These are phyloP conservation scores for Metschnikowia drakensbergensis DNA, from an alignment of 805 yeast species.

Conservation along the genomic window DNA sequence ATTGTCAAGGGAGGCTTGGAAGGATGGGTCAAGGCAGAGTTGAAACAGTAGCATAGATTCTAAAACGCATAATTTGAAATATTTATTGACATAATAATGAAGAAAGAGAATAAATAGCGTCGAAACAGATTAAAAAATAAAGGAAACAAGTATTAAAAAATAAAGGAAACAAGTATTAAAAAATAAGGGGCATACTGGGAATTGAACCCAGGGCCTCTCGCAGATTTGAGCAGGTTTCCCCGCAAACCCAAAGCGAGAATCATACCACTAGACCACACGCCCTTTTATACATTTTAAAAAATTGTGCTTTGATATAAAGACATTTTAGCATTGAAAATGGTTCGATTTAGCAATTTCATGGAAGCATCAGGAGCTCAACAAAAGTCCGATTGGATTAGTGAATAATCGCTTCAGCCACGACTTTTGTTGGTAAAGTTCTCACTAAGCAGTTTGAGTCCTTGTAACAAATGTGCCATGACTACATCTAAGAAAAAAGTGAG, in stretches of 20 bases:
- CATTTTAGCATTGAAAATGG: too few relatives aligned
- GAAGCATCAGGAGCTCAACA: too few relatives aligned
- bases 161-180: slow-evolving; percentile 1
- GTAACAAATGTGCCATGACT: too few relatives aligned
- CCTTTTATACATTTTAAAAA: not conserved
- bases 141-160: not conserved
- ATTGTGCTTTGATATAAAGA: too few relatives aligned
- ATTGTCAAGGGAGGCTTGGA: slow-evolving; percentile 96
- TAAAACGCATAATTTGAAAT: not conserved
- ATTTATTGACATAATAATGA: not conserved
- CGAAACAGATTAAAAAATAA: too few relatives aligned
- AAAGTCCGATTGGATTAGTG: too few relatives aligned
- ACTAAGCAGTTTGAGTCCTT: too few relatives aligned
- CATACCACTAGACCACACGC: slow-evolving; percentile 26
- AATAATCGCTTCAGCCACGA: too few relatives aligned
- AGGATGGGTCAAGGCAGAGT: slow-evolving; percentile 90
- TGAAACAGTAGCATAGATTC: slow-evolving; percentile 18
- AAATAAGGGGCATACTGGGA: slow-evolving; percentile 21
- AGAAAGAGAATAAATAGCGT: too few relatives aligned
- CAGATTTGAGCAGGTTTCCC: slow-evolving; percentile 11
- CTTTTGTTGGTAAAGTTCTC: too few relatives aligned
- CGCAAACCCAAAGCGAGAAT: slow-evolving; percentile 21
- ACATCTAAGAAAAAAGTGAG: too few relatives aligned
- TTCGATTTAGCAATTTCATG: too few relatives aligned
- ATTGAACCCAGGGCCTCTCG: slow-evolving; percentile 25